A percentile compares a stretch with the other conserved stretches of the same genome.
phyloP scores from a whole-genome alignment of 2,329 filamentous ascomycete genomes.

The Phaeophleospora eucalypticola region DNA sequence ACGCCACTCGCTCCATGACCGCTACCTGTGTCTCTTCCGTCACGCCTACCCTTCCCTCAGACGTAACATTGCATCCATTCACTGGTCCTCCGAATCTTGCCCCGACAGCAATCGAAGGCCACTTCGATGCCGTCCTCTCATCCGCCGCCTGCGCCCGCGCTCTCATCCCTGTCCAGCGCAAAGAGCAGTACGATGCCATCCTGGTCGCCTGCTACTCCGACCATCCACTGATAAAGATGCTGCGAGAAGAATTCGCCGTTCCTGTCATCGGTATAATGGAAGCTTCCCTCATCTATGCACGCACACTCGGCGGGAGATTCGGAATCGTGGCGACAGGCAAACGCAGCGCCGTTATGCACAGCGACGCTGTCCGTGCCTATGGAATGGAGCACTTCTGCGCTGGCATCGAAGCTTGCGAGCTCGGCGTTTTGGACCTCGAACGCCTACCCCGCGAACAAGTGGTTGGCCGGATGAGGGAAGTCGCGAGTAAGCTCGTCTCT shows the following conservation, averaged over 20 bases:
- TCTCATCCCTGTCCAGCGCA: slow-evolving; percentile 38
- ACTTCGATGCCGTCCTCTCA: slow-evolving; percentile 49
- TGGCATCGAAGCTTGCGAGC: slow-evolving; percentile 40
- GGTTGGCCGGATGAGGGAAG: slow-evolving; percentile 36
- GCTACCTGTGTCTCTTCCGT: slow-evolving; percentile 45
- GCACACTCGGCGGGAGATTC: slow-evolving; percentile 47
- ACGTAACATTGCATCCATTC: slow-evolving; percentile 49
- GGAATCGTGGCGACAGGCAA: slow-evolving; percentile 43
- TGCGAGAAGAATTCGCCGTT: slow-evolving; percentile 44
- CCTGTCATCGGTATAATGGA: slow-evolving; percentile 52
- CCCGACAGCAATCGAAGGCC: slow-evolving; percentile 50
- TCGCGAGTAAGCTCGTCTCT: slow-evolving; percentile 38
- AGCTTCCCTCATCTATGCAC: slow-evolving; percentile 46
- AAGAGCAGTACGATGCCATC: slow-evolving; percentile 42
- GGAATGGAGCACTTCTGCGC: slow-evolving; percentile 42
- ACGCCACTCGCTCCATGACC: slow-evolving; percentile 47
- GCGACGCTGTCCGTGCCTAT: slow-evolving; percentile 40
- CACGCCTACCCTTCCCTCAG: slow-evolving; percentile 41
- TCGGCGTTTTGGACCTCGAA: slow-evolving; percentile 46
- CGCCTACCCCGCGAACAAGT: slow-evolving; percentile 38
- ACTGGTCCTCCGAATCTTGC: slow-evolving; percentile 45
- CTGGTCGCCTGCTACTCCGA: slow-evolving; percentile 49
- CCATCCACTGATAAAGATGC: slow-evolving; percentile 45
- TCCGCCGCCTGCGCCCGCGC: slow-evolving; percentile 47
- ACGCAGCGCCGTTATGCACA: slow-evolving; percentile 39